phyloP scores from a whole-genome alignment of 192 early-diverging fungal genomes.

The Backusella parvicylindrica region DNA sequence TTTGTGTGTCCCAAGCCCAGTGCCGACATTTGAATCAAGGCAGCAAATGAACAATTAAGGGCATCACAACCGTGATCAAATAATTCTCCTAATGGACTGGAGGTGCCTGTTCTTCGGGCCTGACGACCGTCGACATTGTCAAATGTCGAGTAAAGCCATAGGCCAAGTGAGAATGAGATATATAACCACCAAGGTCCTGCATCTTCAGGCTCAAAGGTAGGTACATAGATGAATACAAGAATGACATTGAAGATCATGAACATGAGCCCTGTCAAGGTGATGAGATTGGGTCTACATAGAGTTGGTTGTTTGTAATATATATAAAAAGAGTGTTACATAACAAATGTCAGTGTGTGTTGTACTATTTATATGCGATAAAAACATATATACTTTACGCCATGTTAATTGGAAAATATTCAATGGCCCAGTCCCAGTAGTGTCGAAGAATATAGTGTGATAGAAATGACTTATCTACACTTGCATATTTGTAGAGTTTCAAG shows the following conservation, averaged over 20 bases:
- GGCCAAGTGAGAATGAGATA: conserved; percentile 66
- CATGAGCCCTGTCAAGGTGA: conserved; percentile 81
- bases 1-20: conserved; percentile 15
- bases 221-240: conserved; percentile 64
- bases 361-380: not conserved
- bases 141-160: conserved; percentile 86
- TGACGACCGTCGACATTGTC: conserved; percentile 96
- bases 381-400: conserved; percentile 60
- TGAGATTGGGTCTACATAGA: conserved; percentile 78
- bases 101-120: conserved; percentile 82
- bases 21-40: conserved; percentile 18
- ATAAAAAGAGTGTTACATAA: not conserved
- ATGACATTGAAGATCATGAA: conserved; percentile 75
- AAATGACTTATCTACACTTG: conserved; percentile 78
- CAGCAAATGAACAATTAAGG: conserved; percentile 30
- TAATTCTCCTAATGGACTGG: conserved; percentile 87
- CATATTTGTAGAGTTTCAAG: conserved; percentile 81
- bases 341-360: not conserved
- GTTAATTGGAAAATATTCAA: conserved; percentile 81
- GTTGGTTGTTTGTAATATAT: no score
- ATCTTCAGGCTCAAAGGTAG: conserved; percentile 60
- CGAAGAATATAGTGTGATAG: conserved; percentile 68
- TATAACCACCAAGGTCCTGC: conserved; percentile 75
- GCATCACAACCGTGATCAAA: conserved; percentile 83
- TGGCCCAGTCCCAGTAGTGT: conserved; percentile 84